A percentile compares a stretch with the other conserved stretches of the same genome.
These are phyloP conservation scores for Fraxinus ornus DNA, from an alignment of 305 asterid species.

Conservation along the genomic window DNA sequence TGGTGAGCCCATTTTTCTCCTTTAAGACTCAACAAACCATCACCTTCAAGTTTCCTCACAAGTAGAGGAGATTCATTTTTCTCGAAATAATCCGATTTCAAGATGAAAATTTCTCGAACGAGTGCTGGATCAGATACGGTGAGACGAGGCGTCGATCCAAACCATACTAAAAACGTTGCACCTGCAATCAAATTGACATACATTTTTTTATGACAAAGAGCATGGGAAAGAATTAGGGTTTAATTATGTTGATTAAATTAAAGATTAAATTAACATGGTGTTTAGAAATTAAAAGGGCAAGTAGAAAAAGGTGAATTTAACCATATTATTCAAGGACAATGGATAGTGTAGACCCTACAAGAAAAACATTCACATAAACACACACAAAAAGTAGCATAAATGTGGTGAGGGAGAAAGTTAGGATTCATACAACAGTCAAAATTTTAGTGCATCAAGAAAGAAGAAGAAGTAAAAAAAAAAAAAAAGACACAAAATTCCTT, in stretches of 20 bases:
- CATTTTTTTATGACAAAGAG: not conserved
- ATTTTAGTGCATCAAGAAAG: not conserved
- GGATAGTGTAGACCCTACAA: slow-evolving; percentile 64
- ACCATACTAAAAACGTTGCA: slow-evolving; percentile 77
- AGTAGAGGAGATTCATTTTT: slow-evolving; percentile 74
- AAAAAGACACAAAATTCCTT: not conserved
- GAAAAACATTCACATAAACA: not conserved
- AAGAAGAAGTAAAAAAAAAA: not conserved
- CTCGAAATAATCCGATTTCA: slow-evolving; percentile 75
- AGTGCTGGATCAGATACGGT: slow-evolving; percentile 77
- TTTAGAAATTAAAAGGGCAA: slow-evolving; percentile 32
- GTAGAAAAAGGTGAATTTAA: slow-evolving; percentile 18
- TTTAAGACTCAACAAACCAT: slow-evolving; percentile 73
- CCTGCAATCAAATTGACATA: slow-evolving; percentile 41
- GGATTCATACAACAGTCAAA: not conserved
- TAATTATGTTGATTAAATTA: no score
- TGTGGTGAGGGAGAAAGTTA: not conserved
- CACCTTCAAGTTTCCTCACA: slow-evolving; percentile 87
- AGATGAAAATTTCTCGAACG: slow-evolving; percentile 64
- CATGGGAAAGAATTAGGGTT: slow-evolving; percentile 18
- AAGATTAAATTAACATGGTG: not conserved
- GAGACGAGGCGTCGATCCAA: slow-evolving; percentile 78
- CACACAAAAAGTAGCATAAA: not conserved
- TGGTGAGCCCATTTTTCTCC: slow-evolving; percentile 99
- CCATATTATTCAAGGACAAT: slow-evolving; percentile 49